Conservation (phyloP, 2,329 filamentous ascomycete species). For the Aspergillus ustus region DNA sequence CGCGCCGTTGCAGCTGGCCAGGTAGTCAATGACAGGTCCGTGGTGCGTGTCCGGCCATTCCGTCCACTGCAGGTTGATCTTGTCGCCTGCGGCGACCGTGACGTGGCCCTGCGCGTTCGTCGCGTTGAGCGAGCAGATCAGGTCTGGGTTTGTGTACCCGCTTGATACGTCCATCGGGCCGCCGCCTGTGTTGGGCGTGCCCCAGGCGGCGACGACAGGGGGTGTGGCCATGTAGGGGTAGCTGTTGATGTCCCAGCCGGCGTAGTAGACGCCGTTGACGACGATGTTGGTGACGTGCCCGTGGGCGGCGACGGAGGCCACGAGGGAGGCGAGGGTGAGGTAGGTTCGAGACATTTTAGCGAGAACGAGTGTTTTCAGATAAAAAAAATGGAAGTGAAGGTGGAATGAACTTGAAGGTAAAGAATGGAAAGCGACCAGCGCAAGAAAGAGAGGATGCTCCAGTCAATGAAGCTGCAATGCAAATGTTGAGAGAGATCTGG, state of each 20-base stretch:
- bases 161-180: slow-evolving; percentile 37
- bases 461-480: slow-evolving; percentile 16
- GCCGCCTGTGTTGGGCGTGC: slow-evolving; percentile 48
- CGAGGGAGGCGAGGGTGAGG: slow-evolving; percentile 25
- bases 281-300: slow-evolving; percentile 26
- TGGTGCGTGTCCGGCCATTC: slow-evolving; percentile 66
- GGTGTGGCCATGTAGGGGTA: slow-evolving; percentile 38
- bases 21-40: slow-evolving; percentile 65
- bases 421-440: slow-evolving; percentile 10
- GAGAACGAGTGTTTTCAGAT: neutral
- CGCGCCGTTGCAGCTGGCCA: slow-evolving; percentile 60
- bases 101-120: slow-evolving; percentile 54
- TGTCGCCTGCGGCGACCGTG: slow-evolving; percentile 62
- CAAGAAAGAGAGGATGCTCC: slow-evolving; percentile 13
- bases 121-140: slow-evolving; percentile 64
- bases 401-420: neutral
- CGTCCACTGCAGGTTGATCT: slow-evolving; percentile 63
- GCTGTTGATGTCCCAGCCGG: slow-evolving; percentile 34
- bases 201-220: slow-evolving; percentile 57
- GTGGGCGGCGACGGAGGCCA: slow-evolving; percentile 20
- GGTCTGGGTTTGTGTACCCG: slow-evolving; percentile 50
- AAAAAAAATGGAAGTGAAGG: too few relatives aligned
- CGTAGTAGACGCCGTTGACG: slow-evolving; percentile 26
- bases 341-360: slow-evolving; percentile 12
- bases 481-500: neutral